A percentile compares a stretch with the other conserved stretches of the same genome.
phyloP scores from a whole-genome alignment of 352 stramenopile genomes.

The Globisporangium spinosum region DNA sequence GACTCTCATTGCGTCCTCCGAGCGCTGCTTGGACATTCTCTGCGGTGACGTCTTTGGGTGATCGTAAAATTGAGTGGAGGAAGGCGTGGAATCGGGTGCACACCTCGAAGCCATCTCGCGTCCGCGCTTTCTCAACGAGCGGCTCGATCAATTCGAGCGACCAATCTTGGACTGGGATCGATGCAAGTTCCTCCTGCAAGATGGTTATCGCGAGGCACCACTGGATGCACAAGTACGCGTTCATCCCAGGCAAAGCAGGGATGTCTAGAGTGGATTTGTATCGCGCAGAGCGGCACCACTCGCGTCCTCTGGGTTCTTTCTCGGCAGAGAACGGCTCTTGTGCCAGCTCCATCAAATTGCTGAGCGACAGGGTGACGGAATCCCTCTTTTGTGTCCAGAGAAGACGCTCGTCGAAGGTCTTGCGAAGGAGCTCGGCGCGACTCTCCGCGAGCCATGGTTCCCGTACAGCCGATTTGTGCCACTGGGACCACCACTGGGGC shows the following conservation, averaged over 20 bases:
- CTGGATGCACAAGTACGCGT: not conserved
- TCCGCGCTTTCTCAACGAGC: not conserved
- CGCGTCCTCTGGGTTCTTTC: not conserved
- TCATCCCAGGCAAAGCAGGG: not conserved
- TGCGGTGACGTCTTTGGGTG: not conserved
- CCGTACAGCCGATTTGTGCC: slow-evolving; percentile 5
- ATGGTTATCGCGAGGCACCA: slow-evolving; percentile 1
- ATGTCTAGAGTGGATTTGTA: too few relatives aligned
- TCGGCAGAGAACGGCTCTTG: not conserved
- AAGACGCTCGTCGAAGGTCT: slow-evolving; percentile 1
- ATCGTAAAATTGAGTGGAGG: not conserved
- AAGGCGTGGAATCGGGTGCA: not conserved
- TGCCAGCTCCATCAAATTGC: not conserved
- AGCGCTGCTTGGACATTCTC: too few relatives aligned
- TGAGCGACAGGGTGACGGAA: not conserved
- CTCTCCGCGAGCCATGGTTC: slow-evolving; percentile 5
- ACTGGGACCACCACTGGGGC: slow-evolving; percentile 17
- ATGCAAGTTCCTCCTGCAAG: not conserved
- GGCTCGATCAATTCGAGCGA: not conserved
- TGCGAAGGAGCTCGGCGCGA: slow-evolving; percentile 4
- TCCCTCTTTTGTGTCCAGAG: not conserved
- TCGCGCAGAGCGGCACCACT: not conserved
- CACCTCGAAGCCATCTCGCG: not conserved
- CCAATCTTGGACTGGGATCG: not conserved
- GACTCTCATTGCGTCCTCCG: too few relatives aligned